phyloP scores from a whole-genome alignment of 768 basidiomycete genomes.

The Hebeloma cylindrosporum region DNA sequence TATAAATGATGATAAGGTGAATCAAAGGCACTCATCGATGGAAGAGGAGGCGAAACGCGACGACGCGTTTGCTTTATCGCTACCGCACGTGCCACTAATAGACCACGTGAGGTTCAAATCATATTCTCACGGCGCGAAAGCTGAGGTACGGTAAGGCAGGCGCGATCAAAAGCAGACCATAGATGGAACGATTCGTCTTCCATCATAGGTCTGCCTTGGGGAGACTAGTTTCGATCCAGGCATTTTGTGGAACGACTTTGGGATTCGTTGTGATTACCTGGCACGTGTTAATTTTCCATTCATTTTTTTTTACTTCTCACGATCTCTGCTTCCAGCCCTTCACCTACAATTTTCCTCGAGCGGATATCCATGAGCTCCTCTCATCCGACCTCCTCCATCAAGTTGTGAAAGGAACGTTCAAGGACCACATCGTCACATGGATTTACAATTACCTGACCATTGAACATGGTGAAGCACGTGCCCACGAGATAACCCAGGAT shows the following conservation, averaged over 20 bases:
- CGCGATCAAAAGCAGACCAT: too few relatives aligned
- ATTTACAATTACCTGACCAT: conserved; percentile 31
- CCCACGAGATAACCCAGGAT: conserved; percentile 32
- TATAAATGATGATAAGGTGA: too few relatives aligned
- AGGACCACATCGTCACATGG: conserved; percentile 43
- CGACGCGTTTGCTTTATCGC: too few relatives aligned
- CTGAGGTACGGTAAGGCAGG: too few relatives aligned
- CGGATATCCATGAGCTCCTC: conserved; percentile 36
- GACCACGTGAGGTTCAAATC: too few relatives aligned
- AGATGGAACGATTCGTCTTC: too few relatives aligned
- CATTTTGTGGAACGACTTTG: conserved; percentile 34
- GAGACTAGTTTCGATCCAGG: too few relatives aligned
- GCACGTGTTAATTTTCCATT: conserved; percentile 2
- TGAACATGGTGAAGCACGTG: conserved; percentile 13
- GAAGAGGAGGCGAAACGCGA: too few relatives aligned
- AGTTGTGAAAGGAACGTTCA: conserved; percentile 42
- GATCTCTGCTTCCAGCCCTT: conserved; percentile 26
- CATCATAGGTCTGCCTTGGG: too few relatives aligned
- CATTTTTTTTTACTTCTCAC: conserved; percentile 1
- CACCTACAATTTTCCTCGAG: conserved; percentile 30
- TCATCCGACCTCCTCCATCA: conserved; percentile 39
- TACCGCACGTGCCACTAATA: too few relatives aligned
- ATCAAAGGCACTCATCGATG: too few relatives aligned
- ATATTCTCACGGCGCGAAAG: too few relatives aligned
- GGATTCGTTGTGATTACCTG: conserved; percentile 24